A percentile compares a stretch with the other conserved stretches of the same genome.
These are phyloP conservation scores for Pythium aphanidermatum DNA, from an alignment of 352 stramenopile genomes.

Conservation along the genomic window DNA sequence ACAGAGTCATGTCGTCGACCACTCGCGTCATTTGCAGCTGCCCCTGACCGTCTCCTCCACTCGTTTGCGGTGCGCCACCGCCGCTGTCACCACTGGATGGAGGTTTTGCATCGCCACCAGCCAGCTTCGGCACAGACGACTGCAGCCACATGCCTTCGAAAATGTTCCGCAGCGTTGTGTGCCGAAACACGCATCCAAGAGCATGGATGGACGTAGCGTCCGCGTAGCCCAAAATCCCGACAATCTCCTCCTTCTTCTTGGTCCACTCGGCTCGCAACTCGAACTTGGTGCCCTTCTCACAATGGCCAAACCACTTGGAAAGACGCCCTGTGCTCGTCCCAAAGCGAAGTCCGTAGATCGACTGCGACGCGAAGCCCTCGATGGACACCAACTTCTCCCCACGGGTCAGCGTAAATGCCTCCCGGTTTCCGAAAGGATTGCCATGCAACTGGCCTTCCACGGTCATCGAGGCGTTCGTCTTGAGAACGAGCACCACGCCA, in stretches of 20 bases:
- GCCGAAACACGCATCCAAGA: constrained; percentile 52
- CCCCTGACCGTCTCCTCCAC: no score
- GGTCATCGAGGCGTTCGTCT: constrained; percentile 36
- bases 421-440: constrained; percentile 63
- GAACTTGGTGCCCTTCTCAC: constrained; percentile 63
- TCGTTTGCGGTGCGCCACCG: neutral
- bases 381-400: constrained; percentile 57
- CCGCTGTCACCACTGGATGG: constrained; percentile 1
- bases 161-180: constrained; percentile 65
- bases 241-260: constrained; percentile 55
- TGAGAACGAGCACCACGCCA: constrained; percentile 51
- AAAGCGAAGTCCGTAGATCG: constrained; percentile 60
- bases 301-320: constrained; percentile 78
- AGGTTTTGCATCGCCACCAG: neutral
- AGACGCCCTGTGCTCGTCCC: constrained; percentile 40
- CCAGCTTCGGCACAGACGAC: neutral
- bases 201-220: constrained; percentile 61
- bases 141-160: constrained; percentile 78
- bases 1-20: constrained; percentile 28
- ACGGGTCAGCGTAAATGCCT: constrained; percentile 44
- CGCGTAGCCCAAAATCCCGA: constrained; percentile 59
- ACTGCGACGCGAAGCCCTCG: constrained; percentile 70
- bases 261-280: constrained; percentile 48
- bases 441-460: constrained; percentile 49
- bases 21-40: no score